A percentile compares a stretch with the other conserved stretches of the same genome.
phyloP scores from a whole-genome alignment of 1,284 basidiomycete genomes.

The Irpex sp. region DNA sequence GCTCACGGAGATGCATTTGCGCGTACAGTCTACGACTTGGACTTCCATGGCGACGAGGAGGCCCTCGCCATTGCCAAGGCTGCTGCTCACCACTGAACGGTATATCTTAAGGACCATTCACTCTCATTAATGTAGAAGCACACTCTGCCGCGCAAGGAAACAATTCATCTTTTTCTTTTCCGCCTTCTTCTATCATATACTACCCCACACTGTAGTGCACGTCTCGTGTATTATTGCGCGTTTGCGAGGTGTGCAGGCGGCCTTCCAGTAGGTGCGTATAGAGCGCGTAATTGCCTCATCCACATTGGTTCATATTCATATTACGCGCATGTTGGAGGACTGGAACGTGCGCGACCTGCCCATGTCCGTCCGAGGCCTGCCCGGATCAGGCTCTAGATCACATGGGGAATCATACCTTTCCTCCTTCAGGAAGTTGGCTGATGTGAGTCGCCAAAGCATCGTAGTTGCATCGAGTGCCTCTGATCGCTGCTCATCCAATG shows the following conservation, averaged over 20 bases:
- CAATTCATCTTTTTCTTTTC: conserved; percentile 1
- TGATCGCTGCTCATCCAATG: neutral
- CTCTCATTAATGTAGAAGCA: conserved; percentile 1
- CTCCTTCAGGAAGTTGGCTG: neutral
- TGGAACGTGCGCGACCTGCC: neutral
- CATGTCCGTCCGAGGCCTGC: neutral
- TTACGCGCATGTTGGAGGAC: neutral
- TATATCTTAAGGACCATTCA: neutral
- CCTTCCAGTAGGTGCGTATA: neutral
- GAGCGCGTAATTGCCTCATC: neutral
- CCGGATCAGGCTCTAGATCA: neutral
- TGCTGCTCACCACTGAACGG: conserved; percentile 26
- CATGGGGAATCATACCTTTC: neutral
- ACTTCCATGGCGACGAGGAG: conserved; percentile 51
- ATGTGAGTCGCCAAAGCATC: neutral
- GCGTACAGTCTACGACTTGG: conserved; percentile 51
- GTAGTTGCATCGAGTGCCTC: neutral
- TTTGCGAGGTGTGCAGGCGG: neutral
- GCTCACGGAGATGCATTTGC: neutral
- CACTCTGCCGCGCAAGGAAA: conserved; percentile 1
- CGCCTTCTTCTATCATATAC: neutral
- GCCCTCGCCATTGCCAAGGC: conserved; percentile 20
- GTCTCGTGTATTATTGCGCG: too few relatives aligned
- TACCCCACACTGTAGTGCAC: too few relatives aligned
- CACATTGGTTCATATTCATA: neutral